These are phyloP conservation scores for Fusarium palustre DNA, from an alignment of 2,329 filamentous ascomycete genomes.

Conservation along the genomic window DNA sequence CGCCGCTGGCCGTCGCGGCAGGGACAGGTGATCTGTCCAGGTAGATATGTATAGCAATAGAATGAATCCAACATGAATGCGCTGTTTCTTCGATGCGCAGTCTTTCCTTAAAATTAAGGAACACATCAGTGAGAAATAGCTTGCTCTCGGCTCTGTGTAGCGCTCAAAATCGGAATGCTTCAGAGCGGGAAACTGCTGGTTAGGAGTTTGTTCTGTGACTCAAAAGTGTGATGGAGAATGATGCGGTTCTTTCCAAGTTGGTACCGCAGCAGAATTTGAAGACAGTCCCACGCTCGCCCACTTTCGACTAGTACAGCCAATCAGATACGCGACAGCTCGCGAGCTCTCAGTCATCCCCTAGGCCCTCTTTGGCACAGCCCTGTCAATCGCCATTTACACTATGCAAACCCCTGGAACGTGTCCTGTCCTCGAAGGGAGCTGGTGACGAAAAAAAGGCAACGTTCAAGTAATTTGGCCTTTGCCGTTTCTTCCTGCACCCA, in stretches of 20 bases:
- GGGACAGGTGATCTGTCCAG: conserved; percentile 36
- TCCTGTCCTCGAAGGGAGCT: conserved; percentile 31
- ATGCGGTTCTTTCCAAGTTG: conserved; percentile 12
- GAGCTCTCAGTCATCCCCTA: conserved; percentile 12
- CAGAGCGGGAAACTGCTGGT: neutral
- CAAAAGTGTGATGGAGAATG: conserved; percentile 27
- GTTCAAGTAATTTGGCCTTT: conserved; percentile 34
- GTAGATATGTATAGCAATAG: conserved; percentile 27
- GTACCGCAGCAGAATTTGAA: conserved; percentile 41
- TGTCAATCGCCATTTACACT: conserved; percentile 38
- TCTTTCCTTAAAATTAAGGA: neutral
- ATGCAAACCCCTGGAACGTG: conserved; percentile 40
- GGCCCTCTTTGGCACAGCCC: conserved; percentile 31
- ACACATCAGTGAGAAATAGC: neutral
- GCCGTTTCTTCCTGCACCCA: conserved; percentile 26
- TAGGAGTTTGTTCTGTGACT: neutral
- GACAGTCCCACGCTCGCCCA: conserved; percentile 28
- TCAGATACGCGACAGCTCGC: conserved; percentile 23
- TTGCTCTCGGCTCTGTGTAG: neutral
- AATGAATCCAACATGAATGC: conserved; percentile 4
- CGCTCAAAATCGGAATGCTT: conserved; percentile 1
- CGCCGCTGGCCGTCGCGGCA: conserved; percentile 67
- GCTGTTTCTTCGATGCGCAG: neutral
- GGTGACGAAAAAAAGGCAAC: conserved; percentile 40
- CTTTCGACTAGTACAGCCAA: conserved; percentile 35